A percentile compares a stretch with the other conserved stretches of the same genome.
These are phyloP conservation scores for Elsinoe necatrix DNA, from an alignment of 2,329 filamentous ascomycete species.

Conservation along the genomic window DNA sequence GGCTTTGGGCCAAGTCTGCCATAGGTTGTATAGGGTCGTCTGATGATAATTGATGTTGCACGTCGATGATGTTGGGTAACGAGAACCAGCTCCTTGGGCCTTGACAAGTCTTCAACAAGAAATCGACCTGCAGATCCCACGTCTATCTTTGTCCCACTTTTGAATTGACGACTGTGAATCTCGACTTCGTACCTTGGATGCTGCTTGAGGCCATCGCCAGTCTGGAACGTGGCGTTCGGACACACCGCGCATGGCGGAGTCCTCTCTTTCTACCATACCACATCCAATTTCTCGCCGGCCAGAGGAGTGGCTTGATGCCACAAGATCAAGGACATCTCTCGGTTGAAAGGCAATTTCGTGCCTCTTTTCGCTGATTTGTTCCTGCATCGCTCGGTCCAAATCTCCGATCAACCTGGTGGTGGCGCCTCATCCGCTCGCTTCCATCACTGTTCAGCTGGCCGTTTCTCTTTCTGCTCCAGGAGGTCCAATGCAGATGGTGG, in stretches of 20 bases:
- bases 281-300: constrained; percentile 7
- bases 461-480: not conserved
- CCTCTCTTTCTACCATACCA: not conserved
- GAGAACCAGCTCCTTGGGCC: not conserved
- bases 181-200: not conserved
- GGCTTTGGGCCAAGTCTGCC: not conserved
- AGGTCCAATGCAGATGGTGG: not conserved
- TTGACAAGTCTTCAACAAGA: not conserved
- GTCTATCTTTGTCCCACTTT: constrained; percentile 3
- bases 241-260: not conserved
- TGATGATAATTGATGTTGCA: no score
- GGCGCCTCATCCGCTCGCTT: constrained; percentile 12
- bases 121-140: not conserved
- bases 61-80: not conserved
- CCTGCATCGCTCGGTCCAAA: constrained; percentile 1
- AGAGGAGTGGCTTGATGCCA: not conserved
- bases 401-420: constrained; percentile 6
- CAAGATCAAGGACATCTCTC: not conserved
- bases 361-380: not conserved
- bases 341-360: not conserved
- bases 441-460: not conserved
- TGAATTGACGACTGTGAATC: not conserved
- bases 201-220: not conserved
- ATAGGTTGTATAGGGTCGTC: no score
- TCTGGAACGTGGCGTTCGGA: not conserved